phyloP scores from a whole-genome alignment of 768 basidiomycete genomes.

The Hysterangium stoloniferum region DNA sequence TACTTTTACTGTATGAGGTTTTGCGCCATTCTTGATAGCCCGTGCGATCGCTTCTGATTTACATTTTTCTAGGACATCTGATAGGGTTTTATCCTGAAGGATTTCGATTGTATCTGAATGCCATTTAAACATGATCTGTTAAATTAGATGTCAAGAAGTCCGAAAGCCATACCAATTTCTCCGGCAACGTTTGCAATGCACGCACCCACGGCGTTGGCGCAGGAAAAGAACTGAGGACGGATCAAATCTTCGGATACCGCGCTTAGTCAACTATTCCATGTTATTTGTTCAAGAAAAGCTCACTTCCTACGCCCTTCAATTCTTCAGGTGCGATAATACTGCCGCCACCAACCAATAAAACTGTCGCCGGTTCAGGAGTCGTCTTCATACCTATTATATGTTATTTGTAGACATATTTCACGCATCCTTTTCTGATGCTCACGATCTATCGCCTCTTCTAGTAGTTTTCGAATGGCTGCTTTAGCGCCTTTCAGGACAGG shows the following conservation, averaged over 20 bases:
- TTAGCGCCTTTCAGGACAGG: constrained; percentile 29
- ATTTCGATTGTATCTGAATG: constrained; percentile 32
- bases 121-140: too few species aligned
- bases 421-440: not conserved
- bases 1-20: constrained; percentile 35
- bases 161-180: constrained; percentile 25
- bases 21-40: constrained; percentile 40
- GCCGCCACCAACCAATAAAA: constrained; percentile 61
- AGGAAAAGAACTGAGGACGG: constrained; percentile 36
- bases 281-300: not conserved
- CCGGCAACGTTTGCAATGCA: constrained; percentile 60
- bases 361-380: constrained; percentile 43
- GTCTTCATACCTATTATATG: constrained; percentile 46
- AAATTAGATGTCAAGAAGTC: not conserved
- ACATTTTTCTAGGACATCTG: constrained; percentile 26
- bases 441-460: constrained; percentile 43
- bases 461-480: constrained; percentile 32
- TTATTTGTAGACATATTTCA: not conserved
- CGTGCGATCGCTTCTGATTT: constrained; percentile 34
- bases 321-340: constrained; percentile 47
- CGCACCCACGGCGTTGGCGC: constrained; percentile 29
- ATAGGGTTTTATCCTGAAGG: constrained; percentile 21
- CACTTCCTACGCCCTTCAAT: constrained; percentile 40
- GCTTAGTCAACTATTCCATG: too few species aligned
- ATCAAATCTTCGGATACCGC: constrained; percentile 35